These are phyloP conservation scores for Xerocomus minutiporus DNA, from an alignment of 1,284 basidiomycete species.

Conservation along the genomic window DNA sequence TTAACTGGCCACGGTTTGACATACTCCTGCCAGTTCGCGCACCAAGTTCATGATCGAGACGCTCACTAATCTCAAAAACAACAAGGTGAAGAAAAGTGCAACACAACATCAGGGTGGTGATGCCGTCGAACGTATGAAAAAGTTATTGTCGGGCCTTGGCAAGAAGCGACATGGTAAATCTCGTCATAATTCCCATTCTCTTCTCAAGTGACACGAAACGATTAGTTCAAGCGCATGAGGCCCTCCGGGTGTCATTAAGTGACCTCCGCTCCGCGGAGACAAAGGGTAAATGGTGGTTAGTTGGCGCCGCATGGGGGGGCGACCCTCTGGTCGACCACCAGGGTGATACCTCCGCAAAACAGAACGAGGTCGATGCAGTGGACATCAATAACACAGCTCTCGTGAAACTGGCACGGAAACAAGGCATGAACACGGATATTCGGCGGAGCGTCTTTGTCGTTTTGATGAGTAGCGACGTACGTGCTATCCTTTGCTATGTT, in stretches of 20 bases:
- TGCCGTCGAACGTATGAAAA: conserved; percentile 79
- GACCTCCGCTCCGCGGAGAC: conserved; percentile 83
- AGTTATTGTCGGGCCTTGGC: conserved; percentile 68
- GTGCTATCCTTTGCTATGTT: conserved; percentile 21
- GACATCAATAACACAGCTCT: conserved; percentile 49
- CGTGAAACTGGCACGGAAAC: conserved; percentile 78
- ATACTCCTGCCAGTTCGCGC: conserved; percentile 56
- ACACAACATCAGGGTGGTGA: conserved; percentile 65
- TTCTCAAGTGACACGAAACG: not conserved
- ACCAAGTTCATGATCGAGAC: conserved; percentile 93
- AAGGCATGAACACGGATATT: conserved; percentile 99
- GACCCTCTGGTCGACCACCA: conserved; percentile 78
- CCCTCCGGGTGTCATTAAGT: conserved; percentile 77
- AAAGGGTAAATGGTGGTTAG: conserved; percentile 98
- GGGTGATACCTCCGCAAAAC: conserved; percentile 30
- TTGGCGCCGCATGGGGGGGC: conserved; percentile 94
- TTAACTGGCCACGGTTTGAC: not conserved
- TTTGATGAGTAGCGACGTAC: conserved; percentile 88
- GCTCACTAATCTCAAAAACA: conserved; percentile 85
- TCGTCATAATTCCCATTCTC: not conserved
- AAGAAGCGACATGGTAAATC: conserved; percentile 71
- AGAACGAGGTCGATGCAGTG: conserved; percentile 19
- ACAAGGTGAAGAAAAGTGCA: conserved; percentile 68
- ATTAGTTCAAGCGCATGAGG: conserved; percentile 75
- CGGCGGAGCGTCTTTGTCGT: conserved; percentile 88